phyloP scores from a whole-genome alignment of 1,284 basidiomycete species.

The Fomitopsis pinicola region DNA sequence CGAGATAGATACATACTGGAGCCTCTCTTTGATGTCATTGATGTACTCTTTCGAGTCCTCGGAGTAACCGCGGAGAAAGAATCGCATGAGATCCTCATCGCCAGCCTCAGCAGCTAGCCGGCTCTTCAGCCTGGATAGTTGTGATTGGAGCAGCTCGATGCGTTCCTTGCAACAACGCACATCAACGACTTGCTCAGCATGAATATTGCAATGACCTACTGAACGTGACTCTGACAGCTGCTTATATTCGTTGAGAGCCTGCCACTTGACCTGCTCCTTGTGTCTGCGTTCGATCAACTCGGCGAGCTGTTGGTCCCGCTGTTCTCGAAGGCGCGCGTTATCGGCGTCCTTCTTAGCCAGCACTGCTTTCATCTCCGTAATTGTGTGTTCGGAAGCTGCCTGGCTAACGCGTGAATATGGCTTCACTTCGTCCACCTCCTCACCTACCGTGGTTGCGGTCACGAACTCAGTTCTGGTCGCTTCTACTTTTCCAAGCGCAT shows the following conservation, averaged over 20 bases:
- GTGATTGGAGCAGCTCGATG: slow-evolving; percentile 68
- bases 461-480: slow-evolving; percentile 42
- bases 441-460: slow-evolving; percentile 39
- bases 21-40: slow-evolving; percentile 53
- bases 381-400: slow-evolving; percentile 41
- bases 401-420: slow-evolving; percentile 24
- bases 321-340: slow-evolving; percentile 71
- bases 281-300: slow-evolving; percentile 74
- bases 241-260: slow-evolving; percentile 71
- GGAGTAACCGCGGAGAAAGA: slow-evolving; percentile 57
- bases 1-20: slow-evolving; percentile 44
- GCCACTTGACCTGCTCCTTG: slow-evolving; percentile 58
- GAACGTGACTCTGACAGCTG: slow-evolving; percentile 65
- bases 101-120: slow-evolving; percentile 73
- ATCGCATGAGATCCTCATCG: slow-evolving; percentile 69
- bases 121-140: slow-evolving; percentile 74
- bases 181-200: slow-evolving; percentile 9
- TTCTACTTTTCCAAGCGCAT: slow-evolving; percentile 37
- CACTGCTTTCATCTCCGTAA: slow-evolving; percentile 52
- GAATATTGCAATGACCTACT: slow-evolving; percentile 35
- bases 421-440: neutral
- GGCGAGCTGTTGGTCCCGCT: slow-evolving; percentile 72
- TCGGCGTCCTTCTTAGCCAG: slow-evolving; percentile 72
- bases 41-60: slow-evolving; percentile 57
- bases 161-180: slow-evolving; percentile 55